phyloP scores from a whole-genome alignment of 2,329 filamentous ascomycete genomes.

The Myotisia sp. region DNA sequence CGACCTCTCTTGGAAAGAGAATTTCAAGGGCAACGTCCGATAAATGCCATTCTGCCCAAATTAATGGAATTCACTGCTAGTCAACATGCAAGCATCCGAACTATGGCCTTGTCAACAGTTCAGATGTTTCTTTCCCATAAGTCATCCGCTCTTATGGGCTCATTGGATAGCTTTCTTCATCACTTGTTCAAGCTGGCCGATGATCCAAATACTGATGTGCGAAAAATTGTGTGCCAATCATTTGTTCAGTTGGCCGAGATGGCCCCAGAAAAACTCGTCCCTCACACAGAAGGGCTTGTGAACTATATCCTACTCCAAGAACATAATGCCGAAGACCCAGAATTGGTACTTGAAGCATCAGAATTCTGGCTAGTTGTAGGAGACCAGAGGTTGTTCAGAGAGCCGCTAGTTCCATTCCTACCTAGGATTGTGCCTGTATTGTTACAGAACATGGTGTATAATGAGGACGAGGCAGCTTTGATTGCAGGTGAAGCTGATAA shows the following conservation, averaged over 20 bases:
- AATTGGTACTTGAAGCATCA: conserved; percentile 82
- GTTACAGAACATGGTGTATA: conserved; percentile 90
- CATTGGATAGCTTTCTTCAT: conserved; percentile 66
- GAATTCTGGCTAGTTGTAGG: conserved; percentile 95
- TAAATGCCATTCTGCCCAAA: conserved; percentile 79
- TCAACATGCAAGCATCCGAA: conserved; percentile 60
- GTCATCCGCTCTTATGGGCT: conserved; percentile 65
- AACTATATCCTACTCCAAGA: conserved; percentile 90
- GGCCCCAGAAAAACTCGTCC: conserved; percentile 75
- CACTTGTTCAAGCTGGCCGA: conserved; percentile 68
- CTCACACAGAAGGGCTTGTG: conserved; percentile 74
- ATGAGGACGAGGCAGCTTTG: conserved; percentile 77
- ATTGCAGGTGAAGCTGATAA: conserved; percentile 76
- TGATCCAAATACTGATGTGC: conserved; percentile 67
- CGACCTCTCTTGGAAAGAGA: conserved; percentile 72
- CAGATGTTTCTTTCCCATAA: conserved; percentile 84
- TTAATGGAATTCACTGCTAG: conserved; percentile 75
- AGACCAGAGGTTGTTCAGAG: conserved; percentile 69
- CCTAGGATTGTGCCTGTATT: conserved; percentile 77
- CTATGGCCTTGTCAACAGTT: conserved; percentile 66
- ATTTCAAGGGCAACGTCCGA: conserved; percentile 73
- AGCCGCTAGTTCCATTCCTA: conserved; percentile 62
- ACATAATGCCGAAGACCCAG: conserved; percentile 63
- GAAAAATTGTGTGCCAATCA: conserved; percentile 81
- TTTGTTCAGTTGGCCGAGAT: conserved; percentile 88